Evolutionary conservation across 2,329 filamentous ascomycete species (phyloP).

Genomic region (Neopestalotiopsis sp.): DNA sequence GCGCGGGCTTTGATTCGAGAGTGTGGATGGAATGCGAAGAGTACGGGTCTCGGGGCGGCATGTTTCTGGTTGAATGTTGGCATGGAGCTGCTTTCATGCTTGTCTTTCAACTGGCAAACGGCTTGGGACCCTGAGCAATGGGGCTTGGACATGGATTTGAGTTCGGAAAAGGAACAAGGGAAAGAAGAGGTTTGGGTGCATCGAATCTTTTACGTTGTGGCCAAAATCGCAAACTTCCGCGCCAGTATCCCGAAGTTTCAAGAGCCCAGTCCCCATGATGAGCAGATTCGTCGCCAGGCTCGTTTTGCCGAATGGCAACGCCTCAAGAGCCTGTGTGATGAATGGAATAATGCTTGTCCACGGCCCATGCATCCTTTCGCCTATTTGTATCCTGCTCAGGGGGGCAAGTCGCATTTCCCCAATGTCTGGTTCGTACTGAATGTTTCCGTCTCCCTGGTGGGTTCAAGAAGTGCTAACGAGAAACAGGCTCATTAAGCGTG

Average conservation of each 20-base stretch:
- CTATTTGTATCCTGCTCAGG: slow-evolving; percentile 69
- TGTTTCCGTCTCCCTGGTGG: background rate
- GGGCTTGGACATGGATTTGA: slow-evolving; percentile 81
- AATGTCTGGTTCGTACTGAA: slow-evolving; percentile 73
- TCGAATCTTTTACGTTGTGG: slow-evolving; percentile 86
- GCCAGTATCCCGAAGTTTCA: slow-evolving; percentile 69
- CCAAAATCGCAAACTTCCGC: slow-evolving; percentile 85
- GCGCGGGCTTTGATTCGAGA: slow-evolving; percentile 87
- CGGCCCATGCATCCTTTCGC: slow-evolving; percentile 87
- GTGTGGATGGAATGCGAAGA: slow-evolving; percentile 84
- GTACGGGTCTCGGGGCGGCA: slow-evolving; percentile 79
- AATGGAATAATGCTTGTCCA: slow-evolving; percentile 81
- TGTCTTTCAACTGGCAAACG: slow-evolving; percentile 85
- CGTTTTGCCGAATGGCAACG: slow-evolving; percentile 78
- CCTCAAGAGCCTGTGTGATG: slow-evolving; percentile 81
- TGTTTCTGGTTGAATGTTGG: slow-evolving; percentile 96
- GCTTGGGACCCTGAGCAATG: slow-evolving; percentile 91
- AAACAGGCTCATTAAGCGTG: slow-evolving; percentile 77
- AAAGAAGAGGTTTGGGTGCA: slow-evolving; percentile 87
- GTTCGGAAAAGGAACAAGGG: slow-evolving; percentile 45
- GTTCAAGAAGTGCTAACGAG: background rate
- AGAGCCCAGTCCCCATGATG: slow-evolving; percentile 63
- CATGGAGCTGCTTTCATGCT: slow-evolving; percentile 87
- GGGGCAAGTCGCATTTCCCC: slow-evolving; percentile 77
- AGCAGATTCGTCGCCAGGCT: slow-evolving; percentile 68